Evolutionary conservation across 148 eudicot species (phyloP).

Genomic region (Selenicereus undatus): DNA sequence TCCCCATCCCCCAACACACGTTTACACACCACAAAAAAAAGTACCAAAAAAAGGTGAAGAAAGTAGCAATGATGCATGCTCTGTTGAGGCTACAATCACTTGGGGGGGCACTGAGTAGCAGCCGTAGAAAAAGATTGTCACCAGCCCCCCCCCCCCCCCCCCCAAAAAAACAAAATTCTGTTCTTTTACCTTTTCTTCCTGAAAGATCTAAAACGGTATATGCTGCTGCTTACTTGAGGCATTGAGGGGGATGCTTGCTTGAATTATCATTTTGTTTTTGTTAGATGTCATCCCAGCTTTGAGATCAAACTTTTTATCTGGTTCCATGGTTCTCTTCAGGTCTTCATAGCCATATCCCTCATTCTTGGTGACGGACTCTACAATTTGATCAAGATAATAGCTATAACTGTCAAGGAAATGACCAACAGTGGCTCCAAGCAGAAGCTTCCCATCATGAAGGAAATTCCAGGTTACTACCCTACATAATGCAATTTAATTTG

Average conservation of each 20-base stretch:
- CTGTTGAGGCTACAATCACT: not conserved
- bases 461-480: constrained; percentile 36
- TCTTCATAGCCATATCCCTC: constrained; percentile 66
- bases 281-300: not conserved
- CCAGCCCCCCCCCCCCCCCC: not conserved
- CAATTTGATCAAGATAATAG: constrained; percentile 63
- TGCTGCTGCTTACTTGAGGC: no score
- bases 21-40: not conserved
- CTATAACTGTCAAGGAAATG: constrained; percentile 46
- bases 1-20: not conserved
- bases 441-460: constrained; percentile 49
- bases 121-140: not conserved
- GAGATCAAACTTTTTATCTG: not conserved
- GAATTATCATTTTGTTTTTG: not conserved
- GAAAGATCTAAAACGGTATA: no score
- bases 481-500: not conserved
- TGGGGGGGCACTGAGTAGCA: not conserved
- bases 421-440: constrained; percentile 39
- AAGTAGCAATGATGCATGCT: not conserved
- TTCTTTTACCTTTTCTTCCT: no score
- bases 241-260: not conserved
- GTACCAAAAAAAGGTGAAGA: not conserved
- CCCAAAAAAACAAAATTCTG: no score
- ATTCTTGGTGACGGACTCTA: constrained; percentile 78
- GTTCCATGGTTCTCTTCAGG: constrained; percentile 32